A percentile compares a stretch with the other conserved stretches of the same genome.
Evolutionary conservation across 2,329 filamentous ascomycete species (phyloP).

Genomic region (Simplicillium sp.): DNA sequence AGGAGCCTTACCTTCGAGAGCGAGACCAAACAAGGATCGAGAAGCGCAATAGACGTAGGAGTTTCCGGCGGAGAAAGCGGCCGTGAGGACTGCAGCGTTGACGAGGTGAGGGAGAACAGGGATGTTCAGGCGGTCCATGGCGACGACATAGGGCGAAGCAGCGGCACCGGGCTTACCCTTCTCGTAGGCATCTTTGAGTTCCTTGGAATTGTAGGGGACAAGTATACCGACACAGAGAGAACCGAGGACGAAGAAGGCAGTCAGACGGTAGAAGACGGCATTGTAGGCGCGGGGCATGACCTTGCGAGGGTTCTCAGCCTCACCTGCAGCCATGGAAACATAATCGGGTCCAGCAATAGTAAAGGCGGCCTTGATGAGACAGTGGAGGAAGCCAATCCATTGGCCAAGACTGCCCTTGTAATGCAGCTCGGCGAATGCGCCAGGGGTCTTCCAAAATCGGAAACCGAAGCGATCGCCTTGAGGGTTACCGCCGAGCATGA

Average conservation of each 20-base stretch:
- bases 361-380: slow-evolving; percentile 62
- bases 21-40: slow-evolving; percentile 58
- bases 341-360: slow-evolving; percentile 61
- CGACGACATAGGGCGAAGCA: slow-evolving; percentile 56
- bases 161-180: slow-evolving; percentile 55
- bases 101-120: slow-evolving; percentile 58
- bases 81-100: slow-evolving; percentile 62
- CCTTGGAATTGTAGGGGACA: slow-evolving; percentile 58
- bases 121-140: slow-evolving; percentile 59
- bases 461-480: slow-evolving; percentile 64
- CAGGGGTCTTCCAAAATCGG: slow-evolving; percentile 55
- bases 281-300: slow-evolving; percentile 69
- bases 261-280: slow-evolving; percentile 69
- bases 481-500: slow-evolving; percentile 77
- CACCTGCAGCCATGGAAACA: slow-evolving; percentile 59
- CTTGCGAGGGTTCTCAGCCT: slow-evolving; percentile 59
- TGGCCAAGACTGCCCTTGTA: slow-evolving; percentile 56
- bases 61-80: slow-evolving; percentile 59
- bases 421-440: slow-evolving; percentile 60
- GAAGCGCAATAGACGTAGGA: slow-evolving; percentile 57
- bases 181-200: slow-evolving; percentile 50
- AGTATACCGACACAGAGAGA: slow-evolving; percentile 63
- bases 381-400: slow-evolving; percentile 68
- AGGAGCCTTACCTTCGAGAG: slow-evolving; percentile 58
- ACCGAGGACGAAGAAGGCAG: slow-evolving; percentile 66